Base-by-base conservation (phyloP, 2,329 filamentous ascomycete species). In the Exophiala sp. region DNA sequence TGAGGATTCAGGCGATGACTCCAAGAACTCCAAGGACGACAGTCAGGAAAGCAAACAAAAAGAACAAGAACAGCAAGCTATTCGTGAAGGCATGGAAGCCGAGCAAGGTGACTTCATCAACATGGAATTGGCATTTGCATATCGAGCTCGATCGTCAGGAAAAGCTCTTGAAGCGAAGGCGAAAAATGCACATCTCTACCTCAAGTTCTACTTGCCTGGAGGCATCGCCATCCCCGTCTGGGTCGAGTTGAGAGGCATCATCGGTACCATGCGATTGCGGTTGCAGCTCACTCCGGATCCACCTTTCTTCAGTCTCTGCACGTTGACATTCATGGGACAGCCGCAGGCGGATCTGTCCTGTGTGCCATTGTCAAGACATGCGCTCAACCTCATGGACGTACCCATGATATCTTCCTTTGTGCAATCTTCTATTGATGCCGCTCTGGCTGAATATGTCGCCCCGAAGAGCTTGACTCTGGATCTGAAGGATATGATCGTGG, bases 41-140 rank as follows among this genome's bases (percentile, higher is more conserved):
- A 66, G 70, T 39, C 68, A 69, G 36, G 68, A 72, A 73, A 21
- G 70, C 73, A 16, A 72, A 75, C 59, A 68, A 53, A 57, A 68
- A 38, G 59, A 67, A 14, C 59, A 65, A 41, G 63, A 69, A 45
- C 56, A 69, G 36, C 58, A 72, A 50, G 69, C 71, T 35, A 65
- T 76, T 34, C 72, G 71, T 8, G 78, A 84, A 62, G 85, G 84
- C 1, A 86, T 89, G 84, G 83, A 88, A 62, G 86, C 85, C 2
- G 87, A 89, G 67, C 85, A 89, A 65, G 87, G 87, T 9, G 86
- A 89, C 59, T 90, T 90, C 63, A 79, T 90, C 67, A 91, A 91
- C 64, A 71, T 91, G 48, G 88, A 91, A 65, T 73, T 90, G 12
- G 86, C 85, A 0, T 86, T 91, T 63, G 84, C 87, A 1, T 91